Conservation (phyloP, 2,329 filamentous ascomycete genomes). For the Aspergillus floridensis region DNA sequence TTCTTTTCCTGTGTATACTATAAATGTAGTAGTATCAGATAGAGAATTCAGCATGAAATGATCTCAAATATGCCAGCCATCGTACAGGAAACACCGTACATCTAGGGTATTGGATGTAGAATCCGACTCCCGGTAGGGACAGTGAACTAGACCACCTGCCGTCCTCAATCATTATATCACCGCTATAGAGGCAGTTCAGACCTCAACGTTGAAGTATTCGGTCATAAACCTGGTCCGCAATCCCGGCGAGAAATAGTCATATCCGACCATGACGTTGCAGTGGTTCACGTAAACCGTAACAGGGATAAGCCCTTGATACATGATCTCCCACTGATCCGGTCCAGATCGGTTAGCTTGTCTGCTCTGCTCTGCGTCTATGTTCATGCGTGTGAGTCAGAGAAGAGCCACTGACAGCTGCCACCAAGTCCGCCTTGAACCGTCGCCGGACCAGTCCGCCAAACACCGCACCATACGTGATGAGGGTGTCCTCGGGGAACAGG, state of each 20-base stretch:
- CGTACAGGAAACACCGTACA: too few relatives aligned
- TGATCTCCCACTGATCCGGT: constrained; percentile 34
- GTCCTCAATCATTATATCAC: too few relatives aligned
- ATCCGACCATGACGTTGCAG: constrained; percentile 37
- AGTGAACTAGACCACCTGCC: too few relatives aligned
- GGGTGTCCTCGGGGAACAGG: constrained; percentile 29
- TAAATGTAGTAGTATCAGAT: too few relatives aligned
- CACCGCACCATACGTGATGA: constrained; percentile 22
- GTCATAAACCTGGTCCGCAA: background rate
- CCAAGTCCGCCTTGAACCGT: constrained; percentile 10
- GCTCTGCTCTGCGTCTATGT: too few relatives aligned
- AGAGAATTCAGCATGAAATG: too few relatives aligned
- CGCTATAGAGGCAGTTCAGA: too few relatives aligned
- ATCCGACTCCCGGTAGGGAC: too few relatives aligned
- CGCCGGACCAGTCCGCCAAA: constrained; percentile 21
- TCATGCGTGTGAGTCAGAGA: background rate
- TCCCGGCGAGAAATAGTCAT: constrained; percentile 29
- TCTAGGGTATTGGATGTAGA: too few relatives aligned
- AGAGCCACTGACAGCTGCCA: constrained; percentile 10
- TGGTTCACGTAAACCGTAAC: constrained; percentile 37
- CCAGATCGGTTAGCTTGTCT: background rate
- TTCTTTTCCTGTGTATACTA: too few relatives aligned
- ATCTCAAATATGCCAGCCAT: too few relatives aligned
- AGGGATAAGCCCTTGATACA: constrained; percentile 35
- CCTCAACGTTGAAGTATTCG: background rate